Evolutionary conservation across 2,329 filamentous ascomycete genomes (phyloP).

Genomic region (Aureobasidium sp.): DNA sequence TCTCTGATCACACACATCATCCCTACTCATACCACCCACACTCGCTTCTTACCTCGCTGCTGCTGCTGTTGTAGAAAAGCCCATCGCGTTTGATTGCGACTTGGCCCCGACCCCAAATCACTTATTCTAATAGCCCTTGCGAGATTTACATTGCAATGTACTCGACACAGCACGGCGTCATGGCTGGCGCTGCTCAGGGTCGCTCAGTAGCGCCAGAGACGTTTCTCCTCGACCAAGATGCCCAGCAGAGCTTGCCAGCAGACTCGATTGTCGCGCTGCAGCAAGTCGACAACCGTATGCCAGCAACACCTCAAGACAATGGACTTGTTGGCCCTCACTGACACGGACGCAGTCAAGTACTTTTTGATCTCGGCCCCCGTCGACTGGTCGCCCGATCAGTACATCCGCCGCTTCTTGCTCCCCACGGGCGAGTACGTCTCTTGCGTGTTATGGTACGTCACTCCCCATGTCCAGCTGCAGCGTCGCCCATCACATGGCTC

Average conservation of each 20-base stretch:
- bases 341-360: conserved; percentile 72
- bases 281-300: conserved; percentile 92
- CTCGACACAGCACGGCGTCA: conserved; percentile 55
- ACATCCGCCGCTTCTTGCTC: conserved; percentile 89
- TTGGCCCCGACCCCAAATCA: background rate
- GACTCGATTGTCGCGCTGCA: conserved; percentile 96
- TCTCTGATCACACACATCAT: background rate
- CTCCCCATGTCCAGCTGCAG: no score
- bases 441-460: conserved; percentile 75
- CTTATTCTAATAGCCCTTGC: conserved; percentile 9
- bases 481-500: no score
- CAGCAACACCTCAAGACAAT: background rate
- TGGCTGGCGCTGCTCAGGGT: conserved; percentile 74
- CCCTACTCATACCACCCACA: background rate
- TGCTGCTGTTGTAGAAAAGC: background rate
- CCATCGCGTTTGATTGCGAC: background rate
- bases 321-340: conserved; percentile 23
- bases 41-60: conserved; percentile 7
- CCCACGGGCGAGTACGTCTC: conserved; percentile 98
- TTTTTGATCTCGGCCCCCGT: conserved; percentile 98
- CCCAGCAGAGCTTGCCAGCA: conserved; percentile 89
- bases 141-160: conserved; percentile 34
- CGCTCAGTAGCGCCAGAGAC: conserved; percentile 77
- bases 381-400: conserved; percentile 94
- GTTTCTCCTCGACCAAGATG: conserved; percentile 95